Conservation (phyloP, 805 yeast species). For the Debaryomyces prosopidis region DNA sequence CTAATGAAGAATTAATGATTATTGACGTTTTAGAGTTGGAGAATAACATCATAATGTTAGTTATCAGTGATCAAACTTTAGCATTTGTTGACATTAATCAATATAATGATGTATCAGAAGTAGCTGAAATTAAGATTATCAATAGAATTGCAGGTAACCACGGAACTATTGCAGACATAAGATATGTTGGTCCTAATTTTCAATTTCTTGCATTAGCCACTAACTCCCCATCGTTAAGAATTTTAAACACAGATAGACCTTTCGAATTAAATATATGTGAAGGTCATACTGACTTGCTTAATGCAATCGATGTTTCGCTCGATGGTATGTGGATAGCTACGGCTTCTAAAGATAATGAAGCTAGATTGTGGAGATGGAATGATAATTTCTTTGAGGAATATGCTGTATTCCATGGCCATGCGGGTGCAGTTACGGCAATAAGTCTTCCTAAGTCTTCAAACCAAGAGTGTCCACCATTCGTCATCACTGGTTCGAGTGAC, state of each 20-base stretch:
- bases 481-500: constrained; percentile 84
- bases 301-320: constrained; percentile 70
- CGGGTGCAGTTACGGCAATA: constrained; percentile 81
- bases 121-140: constrained; percentile 36
- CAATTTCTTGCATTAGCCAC: constrained; percentile 80
- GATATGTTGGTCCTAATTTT: constrained; percentile 65
- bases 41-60: constrained; percentile 42
- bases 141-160: constrained; percentile 86
- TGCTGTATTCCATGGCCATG: constrained; percentile 81
- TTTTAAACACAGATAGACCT: constrained; percentile 62
- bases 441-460: constrained; percentile 60
- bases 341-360: constrained; percentile 86
- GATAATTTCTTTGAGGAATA: constrained; percentile 45
- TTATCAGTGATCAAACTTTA: constrained; percentile 84
- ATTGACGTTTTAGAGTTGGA: constrained; percentile 53
- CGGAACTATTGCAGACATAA: constrained; percentile 91
- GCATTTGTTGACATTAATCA: constrained; percentile 42
- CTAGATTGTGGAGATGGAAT: constrained; percentile 76
- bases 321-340: constrained; percentile 92
- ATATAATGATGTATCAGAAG: constrained; percentile 17
- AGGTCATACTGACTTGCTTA: constrained; percentile 85
- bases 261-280: constrained; percentile 65
- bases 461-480: constrained; percentile 54
- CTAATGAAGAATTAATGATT: constrained; percentile 73
- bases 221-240: constrained; percentile 83